Evolutionary conservation across 2,329 filamentous ascomycete genomes (phyloP), one percentile per base, ranked within the genome.

Genomic region (Rugonectria rugulosa): DNA sequence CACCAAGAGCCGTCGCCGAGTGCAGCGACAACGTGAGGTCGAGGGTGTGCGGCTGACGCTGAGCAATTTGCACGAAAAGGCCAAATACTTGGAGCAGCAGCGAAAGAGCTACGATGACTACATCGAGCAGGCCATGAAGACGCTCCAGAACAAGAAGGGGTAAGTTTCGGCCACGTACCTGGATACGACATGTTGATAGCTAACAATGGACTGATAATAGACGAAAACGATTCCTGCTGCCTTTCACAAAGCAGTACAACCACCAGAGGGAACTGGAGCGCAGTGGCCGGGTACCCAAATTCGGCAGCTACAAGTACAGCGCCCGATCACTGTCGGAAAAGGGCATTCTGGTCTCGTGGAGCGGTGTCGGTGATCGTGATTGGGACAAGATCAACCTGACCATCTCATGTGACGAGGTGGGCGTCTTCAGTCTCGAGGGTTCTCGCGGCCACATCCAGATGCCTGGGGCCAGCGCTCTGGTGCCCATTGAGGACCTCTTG

Each of bases 91-190:
- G 9, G 95, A 99, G 71, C 90, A 92, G 66, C 95, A 99, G 76
- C 86, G 96, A 57, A 97, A 97, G 81, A 95, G 89, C 62, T 99
- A 99, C 77, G 97, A 99, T 72, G 92, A 99, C 77, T 99, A 99
- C 76, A 97, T 99, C 70, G 96, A 99, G 77, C 93, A 97, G 74
- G 94, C 95, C 43, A 97, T 99, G 91, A 84, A 93, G 57, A 99
- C 96, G 5, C 81, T 99, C 55, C 95, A 98, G 74, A 97, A 91
- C 77, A 96, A 97, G 75, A 97, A 97, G 77, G 93, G 89, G 85
- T 88, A 81, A 72, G 83, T 74, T 26, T 3, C 23, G 15, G 11
- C 9, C 20, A 7, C 2, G 7, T 24, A 10, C 2, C 5, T 45
- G 20, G 11, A 36, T 29, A 20, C 41, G 26, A 15, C 15, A 17